phyloP scores from a whole-genome alignment of 257 asterid genomes.

The Paulownia fortunei region DNA sequence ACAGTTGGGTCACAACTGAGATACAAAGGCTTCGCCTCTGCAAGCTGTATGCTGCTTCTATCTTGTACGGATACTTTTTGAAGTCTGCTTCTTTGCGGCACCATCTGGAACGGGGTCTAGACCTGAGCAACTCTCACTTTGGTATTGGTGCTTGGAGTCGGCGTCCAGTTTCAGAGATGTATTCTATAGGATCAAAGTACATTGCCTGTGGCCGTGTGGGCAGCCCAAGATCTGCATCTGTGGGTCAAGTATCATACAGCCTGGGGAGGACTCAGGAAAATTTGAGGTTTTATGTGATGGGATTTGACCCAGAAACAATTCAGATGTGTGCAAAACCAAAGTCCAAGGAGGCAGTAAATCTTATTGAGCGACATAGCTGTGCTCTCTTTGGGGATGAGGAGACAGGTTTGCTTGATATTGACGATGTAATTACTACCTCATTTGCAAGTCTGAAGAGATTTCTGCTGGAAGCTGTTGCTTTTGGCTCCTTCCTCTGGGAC shows the following conservation, averaged over 20 bases:
- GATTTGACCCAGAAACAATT: constrained; percentile 60
- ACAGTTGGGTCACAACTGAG: constrained; percentile 61
- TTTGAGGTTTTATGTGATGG: constrained; percentile 62
- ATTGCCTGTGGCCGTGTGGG: constrained; percentile 35
- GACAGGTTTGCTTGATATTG: constrained; percentile 42
- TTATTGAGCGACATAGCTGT: constrained; percentile 67
- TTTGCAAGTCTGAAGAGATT: constrained; percentile 82
- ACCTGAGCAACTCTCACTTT: constrained; percentile 28
- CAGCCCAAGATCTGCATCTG: constrained; percentile 36
- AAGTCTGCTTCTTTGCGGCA: constrained; percentile 78
- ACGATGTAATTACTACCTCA: constrained; percentile 64
- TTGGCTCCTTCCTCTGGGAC: constrained; percentile 84
- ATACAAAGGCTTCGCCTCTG: constrained; percentile 57
- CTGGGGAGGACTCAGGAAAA: constrained; percentile 34
- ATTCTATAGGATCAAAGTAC: constrained; percentile 43
- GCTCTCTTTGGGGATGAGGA: constrained; percentile 74
- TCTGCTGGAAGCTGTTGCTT: constrained; percentile 85
- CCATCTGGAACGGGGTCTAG: constrained; percentile 58
- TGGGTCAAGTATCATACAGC: constrained; percentile 39
- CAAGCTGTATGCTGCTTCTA: constrained; percentile 64
- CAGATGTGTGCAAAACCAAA: constrained; percentile 73
- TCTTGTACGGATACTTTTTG: constrained; percentile 79
- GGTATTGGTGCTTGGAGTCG: constrained; percentile 28
- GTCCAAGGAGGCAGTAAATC: constrained; percentile 66
- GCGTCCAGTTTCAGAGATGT: constrained; percentile 33